Base-by-base conservation (phyloP, 31 red algal species). In the Asparagopsis taxiformis region DNA sequence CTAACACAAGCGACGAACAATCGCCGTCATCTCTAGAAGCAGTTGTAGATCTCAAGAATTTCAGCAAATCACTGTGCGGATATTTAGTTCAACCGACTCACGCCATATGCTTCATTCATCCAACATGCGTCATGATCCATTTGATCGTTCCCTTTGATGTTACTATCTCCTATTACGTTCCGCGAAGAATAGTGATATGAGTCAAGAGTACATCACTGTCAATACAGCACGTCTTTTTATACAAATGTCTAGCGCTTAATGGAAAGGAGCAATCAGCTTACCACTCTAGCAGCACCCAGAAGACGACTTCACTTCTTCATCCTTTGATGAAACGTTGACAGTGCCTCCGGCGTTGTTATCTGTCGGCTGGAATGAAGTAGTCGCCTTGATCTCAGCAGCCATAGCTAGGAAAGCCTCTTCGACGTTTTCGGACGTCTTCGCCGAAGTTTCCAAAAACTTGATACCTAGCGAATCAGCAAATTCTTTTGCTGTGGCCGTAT, bases 351-450 rank as follows among this genome's bases (percentile, higher is more conserved):
- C 61, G 32, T 81, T 73, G 55, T 81, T 91, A 70, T 80, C 84
- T 5, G 87, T 58, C 26, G 87, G 87, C 79, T 91, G 87, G 72
- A 91, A 91, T 1, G 87, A 91, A 4, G 87, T 91, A 20, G 77
- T 77, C 15, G 87, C 75, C 56, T 88, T 87, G 58, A 97, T 92
- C 88, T 99, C 96, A 46, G 78, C 81, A 43, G 96, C 87, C 96
- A 99, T 99, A 2, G 87, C 90, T 31, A 92, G 63, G 54, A 99
- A 99, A 35, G 96, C 96, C 22, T 65, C 82, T 69, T 99, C 91
- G 31, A 99, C 96, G 46, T 99, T 94, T 49, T 99, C 91, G 13
- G 96, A 74, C 8, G 91, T 95, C 72, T 95, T 99, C 0, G 96
- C 96, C 1, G 87, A 92, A 31, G 96, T 94, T 55, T 99, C 96